Evolutionary conservation across 2,329 filamentous ascomycete genomes (phyloP).

Genomic region (Aspergillus sp.): DNA sequence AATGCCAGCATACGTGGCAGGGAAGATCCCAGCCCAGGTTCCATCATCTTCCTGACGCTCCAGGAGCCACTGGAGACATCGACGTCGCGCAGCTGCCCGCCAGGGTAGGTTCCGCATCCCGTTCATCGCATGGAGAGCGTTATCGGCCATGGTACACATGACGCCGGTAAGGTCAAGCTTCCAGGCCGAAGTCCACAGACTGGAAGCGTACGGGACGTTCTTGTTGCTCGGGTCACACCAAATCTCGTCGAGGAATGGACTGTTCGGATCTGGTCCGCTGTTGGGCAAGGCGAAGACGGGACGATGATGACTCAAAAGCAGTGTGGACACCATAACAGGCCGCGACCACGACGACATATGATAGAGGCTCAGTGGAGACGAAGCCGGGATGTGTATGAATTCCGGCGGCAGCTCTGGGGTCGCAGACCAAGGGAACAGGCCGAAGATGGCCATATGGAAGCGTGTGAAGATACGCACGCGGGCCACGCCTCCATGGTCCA

Average conservation of each 20-base stretch:
- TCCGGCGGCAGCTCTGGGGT: conserved; percentile 27
- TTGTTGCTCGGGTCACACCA: conserved; percentile 20
- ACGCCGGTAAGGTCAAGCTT: conserved; percentile 1
- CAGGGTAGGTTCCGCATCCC: conserved; percentile 10
- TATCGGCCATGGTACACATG: conserved; percentile 11
- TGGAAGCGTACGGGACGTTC: conserved; percentile 8
- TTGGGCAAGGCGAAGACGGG: conserved; percentile 24
- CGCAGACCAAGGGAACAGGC: conserved; percentile 26
- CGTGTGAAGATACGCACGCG: conserved; percentile 26
- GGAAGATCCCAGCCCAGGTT: conserved; percentile 24
- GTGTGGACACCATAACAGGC: conserved; percentile 7
- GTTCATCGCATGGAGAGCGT: conserved; percentile 6
- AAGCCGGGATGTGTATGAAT: conserved; percentile 23
- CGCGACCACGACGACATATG: conserved; percentile 16
- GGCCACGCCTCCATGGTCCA: conserved; percentile 20
- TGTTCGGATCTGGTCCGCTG: conserved; percentile 5
- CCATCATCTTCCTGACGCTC: conserved; percentile 23
- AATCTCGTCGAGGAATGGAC: conserved; percentile 26
- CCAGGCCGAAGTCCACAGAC: not conserved
- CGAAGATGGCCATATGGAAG: conserved; percentile 23
- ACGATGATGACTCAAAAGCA: conserved; percentile 19
- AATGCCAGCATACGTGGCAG: conserved; percentile 20
- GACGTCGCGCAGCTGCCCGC: conserved; percentile 10
- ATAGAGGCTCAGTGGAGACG: conserved; percentile 24
- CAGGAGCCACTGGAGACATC: conserved; percentile 23